phyloP scores from a whole-genome alignment of 768 basidiomycete genomes.

The Hygrophoropsis aurantiaca region DNA sequence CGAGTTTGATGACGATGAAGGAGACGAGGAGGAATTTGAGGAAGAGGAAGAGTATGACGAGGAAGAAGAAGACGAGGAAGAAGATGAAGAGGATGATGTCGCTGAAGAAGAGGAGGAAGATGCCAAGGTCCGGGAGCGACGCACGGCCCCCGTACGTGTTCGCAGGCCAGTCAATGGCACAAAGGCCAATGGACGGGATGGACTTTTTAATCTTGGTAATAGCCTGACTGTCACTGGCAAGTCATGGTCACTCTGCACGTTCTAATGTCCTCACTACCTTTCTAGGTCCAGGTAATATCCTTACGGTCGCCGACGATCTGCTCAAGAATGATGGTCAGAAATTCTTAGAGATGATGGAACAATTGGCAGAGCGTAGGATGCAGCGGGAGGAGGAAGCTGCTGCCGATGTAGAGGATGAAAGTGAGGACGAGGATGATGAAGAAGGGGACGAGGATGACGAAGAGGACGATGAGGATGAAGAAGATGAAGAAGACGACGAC shows the following conservation, averaged over 20 bases:
- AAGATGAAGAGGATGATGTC: slow-evolving; percentile 69
- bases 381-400: slow-evolving; percentile 78
- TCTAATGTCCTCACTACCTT: slow-evolving; percentile 12
- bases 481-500: slow-evolving; percentile 44
- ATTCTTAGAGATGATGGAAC: slow-evolving; percentile 99
- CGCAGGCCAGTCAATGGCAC: slow-evolving; percentile 42
- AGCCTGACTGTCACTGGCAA: slow-evolving; percentile 80
- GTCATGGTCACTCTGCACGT: slow-evolving; percentile 23
- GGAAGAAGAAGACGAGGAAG: slow-evolving; percentile 66
- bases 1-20: slow-evolving; percentile 65
- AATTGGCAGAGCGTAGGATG: slow-evolving; percentile 92
- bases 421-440: slow-evolving; percentile 60
- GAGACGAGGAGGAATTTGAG: slow-evolving; percentile 53
- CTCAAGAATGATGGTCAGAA: slow-evolving; percentile 98
- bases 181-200: slow-evolving; percentile 54
- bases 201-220: slow-evolving; percentile 77
- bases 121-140: slow-evolving; percentile 43
- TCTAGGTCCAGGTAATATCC: slow-evolving; percentile 84
- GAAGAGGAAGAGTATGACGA: slow-evolving; percentile 59
- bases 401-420: slow-evolving; percentile 61
- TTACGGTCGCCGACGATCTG: slow-evolving; percentile 98
- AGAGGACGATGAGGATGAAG: slow-evolving; percentile 66
- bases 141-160: slow-evolving; percentile 32
- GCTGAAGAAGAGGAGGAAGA: slow-evolving; percentile 60
- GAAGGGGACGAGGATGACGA: slow-evolving; percentile 63